Base-by-base conservation (phyloP, 352 stramenopile species). In the Saprolegnia diclina region DNA sequence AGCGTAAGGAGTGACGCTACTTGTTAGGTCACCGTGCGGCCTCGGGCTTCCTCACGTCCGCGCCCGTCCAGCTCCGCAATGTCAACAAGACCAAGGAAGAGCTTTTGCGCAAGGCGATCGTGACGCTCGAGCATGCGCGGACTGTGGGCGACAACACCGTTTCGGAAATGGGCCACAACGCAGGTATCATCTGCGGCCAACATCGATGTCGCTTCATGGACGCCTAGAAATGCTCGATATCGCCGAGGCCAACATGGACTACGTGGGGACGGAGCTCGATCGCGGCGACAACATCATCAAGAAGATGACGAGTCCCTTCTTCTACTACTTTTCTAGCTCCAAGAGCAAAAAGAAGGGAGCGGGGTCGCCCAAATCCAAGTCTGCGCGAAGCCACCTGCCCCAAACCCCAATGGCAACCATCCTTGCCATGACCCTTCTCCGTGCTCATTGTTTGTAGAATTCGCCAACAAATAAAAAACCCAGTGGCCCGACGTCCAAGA, bases 111-210 rank as follows among this genome's bases (percentile, higher is more conserved):
- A 79, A 89, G 35, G 86, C 86, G 19, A 76, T 94, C 64, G 73
- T 83, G 7, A 82, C 92, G 62, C 77, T 91, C 52, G 79, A 91
- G 73, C 78, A 78, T 21, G 86, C 86, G 35, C 89, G 91, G 72
- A 67, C 80, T 42, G 78, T 91, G 14, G 86, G 83, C 13, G 76
- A 79, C 22, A 80, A 87, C 48, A 85, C 81, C 0, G 89, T 84
- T 64, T 81, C 79, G 29, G 84, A 94, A 68, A 91, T 92, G 52
- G 81, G 85, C 18, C 56, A 78, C 26, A 84, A 92, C 63, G 83
- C 79, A 65, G 78, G 78, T 85, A 59, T 21, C 63, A 75, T 22
- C 19, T 0, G 21, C 18, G 3, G 16, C 24, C 18, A 26, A 38
- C 19, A 48, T 62, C 21, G 14, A 35, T 53, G 29, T 32, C 56